Percentiles rank a stretch among this genome's conserved stretches.
Evolutionary conservation across 371 early-diverging fungal genomes (phyloP).

Genomic region (Fennellomyces sp.): DNA sequence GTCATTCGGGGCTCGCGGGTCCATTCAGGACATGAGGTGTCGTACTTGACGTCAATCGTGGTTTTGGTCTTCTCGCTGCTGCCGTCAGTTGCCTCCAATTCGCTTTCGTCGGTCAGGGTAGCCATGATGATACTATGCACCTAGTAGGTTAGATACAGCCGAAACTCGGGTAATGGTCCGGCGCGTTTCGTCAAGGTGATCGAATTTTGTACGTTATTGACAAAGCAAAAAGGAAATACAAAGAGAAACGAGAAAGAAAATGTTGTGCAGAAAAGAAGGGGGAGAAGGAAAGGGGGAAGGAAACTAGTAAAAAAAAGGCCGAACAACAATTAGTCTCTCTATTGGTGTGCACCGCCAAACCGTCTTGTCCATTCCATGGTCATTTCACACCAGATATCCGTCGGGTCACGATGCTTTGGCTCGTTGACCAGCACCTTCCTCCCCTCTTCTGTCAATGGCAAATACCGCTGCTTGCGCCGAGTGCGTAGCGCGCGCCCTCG

Average conservation of each 20-base stretch:
- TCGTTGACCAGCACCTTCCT: neutral
- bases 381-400: conserved; percentile 2
- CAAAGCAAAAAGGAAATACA: neutral
- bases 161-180: no score
- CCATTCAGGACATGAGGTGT: neutral
- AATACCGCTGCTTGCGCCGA: conserved; percentile 5
- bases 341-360: neutral
- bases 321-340: no score
- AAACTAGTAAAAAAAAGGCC: neutral
- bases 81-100: neutral
- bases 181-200: no score
- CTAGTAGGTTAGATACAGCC: neutral
- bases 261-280: neutral
- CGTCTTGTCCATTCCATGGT: neutral
- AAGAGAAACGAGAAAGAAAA: neutral
- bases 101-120: neutral
- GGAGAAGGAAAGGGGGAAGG: neutral
- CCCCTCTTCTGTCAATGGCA: conserved; percentile 5
- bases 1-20: neutral
- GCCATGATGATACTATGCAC: neutral
- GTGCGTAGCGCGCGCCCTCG: conserved; percentile 6
- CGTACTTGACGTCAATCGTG: neutral
- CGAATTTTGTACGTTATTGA: neutral
- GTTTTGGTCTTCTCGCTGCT: neutral
- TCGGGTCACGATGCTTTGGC: neutral